Evolutionary conservation across 306 rosid genomes (phyloP).

Genomic region (Vigna radiata): DNA sequence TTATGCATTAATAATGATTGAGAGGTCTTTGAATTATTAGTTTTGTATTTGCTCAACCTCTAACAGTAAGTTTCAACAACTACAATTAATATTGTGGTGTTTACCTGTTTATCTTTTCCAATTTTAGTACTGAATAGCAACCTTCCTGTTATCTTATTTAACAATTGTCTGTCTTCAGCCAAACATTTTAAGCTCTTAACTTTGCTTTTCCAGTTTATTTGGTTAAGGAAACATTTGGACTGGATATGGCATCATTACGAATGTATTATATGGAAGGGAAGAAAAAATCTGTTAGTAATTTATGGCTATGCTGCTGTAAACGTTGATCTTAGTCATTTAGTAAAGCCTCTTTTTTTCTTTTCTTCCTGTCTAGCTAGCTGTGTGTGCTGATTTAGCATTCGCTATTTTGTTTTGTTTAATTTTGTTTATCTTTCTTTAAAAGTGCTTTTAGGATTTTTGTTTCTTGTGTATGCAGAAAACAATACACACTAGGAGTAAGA

Average conservation of each 20-base stretch:
- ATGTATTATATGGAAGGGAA: background rate
- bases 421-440: too few relatives aligned
- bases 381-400: too few relatives aligned
- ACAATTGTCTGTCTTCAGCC: constrained; percentile 20
- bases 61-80: constrained; percentile 20
- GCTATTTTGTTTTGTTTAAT: too few relatives aligned
- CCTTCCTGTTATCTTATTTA: constrained; percentile 11
- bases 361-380: background rate
- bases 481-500: too few relatives aligned
- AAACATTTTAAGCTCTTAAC: constrained; percentile 5
- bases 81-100: background rate
- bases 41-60: constrained; percentile 14
- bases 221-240: constrained; percentile 19
- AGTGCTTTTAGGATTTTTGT: too few relatives aligned
- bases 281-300: background rate
- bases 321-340: constrained; percentile 1
- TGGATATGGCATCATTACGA: constrained; percentile 5
- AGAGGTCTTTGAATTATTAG: constrained; percentile 17
- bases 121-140: constrained; percentile 19
- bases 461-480: too few relatives aligned
- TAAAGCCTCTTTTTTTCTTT: constrained; percentile 17
- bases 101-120: constrained; percentile 1
- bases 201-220: background rate
- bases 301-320: constrained; percentile 7
- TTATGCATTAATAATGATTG: constrained; percentile 6